Conservation (phyloP, 192 early-diverging fungal species). For the Obelidium mucronatum region DNA sequence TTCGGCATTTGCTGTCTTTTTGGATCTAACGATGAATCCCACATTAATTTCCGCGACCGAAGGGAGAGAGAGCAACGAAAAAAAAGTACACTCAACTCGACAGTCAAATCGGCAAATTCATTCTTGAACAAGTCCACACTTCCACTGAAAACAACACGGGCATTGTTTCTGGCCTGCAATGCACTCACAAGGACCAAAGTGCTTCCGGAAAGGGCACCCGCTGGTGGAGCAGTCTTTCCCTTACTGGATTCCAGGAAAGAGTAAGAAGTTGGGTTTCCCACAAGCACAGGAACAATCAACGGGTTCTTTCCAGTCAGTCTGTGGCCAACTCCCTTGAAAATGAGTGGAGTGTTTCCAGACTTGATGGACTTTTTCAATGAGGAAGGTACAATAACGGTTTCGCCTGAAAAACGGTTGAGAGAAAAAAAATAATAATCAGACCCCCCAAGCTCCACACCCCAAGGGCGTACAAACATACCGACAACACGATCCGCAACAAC, state of each 20-base stretch:
- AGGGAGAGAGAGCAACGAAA: slow-evolving; percentile 2
- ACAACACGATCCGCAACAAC: slow-evolving; percentile 38
- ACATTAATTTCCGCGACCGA: not conserved
- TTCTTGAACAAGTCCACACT: slow-evolving; percentile 86
- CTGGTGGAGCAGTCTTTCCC: slow-evolving; percentile 46
- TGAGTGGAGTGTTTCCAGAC: slow-evolving; percentile 47
- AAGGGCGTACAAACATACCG: slow-evolving; percentile 18
- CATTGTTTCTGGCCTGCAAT: slow-evolving; percentile 90
- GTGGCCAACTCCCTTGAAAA: slow-evolving; percentile 85
- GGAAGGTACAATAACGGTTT: slow-evolving; percentile 45
- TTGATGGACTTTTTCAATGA: slow-evolving; percentile 35
- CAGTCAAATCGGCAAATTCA: slow-evolving; percentile 55
- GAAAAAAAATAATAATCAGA: slow-evolving; percentile 11
- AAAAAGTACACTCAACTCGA: slow-evolving; percentile 34
- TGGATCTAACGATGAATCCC: not conserved
- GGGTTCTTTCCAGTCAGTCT: slow-evolving; percentile 65
- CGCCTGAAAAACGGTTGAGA: no score
- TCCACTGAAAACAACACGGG: slow-evolving; percentile 85
- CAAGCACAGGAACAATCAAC: slow-evolving; percentile 70
- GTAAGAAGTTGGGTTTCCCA: slow-evolving; percentile 69
- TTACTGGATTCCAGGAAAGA: slow-evolving; percentile 52
- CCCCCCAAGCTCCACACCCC: no score
- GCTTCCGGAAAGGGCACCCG: slow-evolving; percentile 61
- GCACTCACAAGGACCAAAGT: slow-evolving; percentile 78
- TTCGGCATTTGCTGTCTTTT: slow-evolving; percentile 67